Base-by-base conservation (phyloP, 148 eudicot species). In the Rheum nobile region DNA sequence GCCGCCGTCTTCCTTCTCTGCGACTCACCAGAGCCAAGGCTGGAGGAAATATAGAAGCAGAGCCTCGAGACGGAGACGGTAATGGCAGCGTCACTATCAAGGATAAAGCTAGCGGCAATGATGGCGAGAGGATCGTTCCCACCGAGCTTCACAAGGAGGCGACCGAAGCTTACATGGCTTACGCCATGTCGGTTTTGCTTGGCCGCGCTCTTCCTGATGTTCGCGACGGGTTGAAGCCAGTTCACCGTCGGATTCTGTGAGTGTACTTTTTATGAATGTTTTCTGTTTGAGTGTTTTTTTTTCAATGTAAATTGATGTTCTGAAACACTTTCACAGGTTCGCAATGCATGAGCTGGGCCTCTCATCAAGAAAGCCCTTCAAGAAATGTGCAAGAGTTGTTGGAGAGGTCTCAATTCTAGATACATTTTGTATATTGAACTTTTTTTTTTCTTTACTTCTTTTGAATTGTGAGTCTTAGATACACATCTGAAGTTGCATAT, bases 311-410 rank as follows among this genome's bases (percentile, higher is more conserved):
- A 50, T 50, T 50, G 26, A 21, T 50, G 22, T n/a, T 50, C 24
- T 21, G 57, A 21, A 50, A 12, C 5, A 0, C n/a, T 55, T 54
- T 67, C 38, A 69, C 90, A 95, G 98, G 80, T 95, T 81, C 77
- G 98, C 98, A 46, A 91, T 95, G 97, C 95, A 95, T 80, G 98
- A 95, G 72, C 84, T 95, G 77, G 98, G 98, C 57, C 89, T 95
- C 73, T 87, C 96, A 42, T 95, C 98, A n/a, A 88, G 84, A 75
- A 95, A 87, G 75, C 98, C 98, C 43, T 78, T 86, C 83, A 95
- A 88, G 85, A 95, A 95, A 77, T 95, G 98, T 91, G 98, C 98
- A 46, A 86, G 98, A 82, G 97, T 95, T 71, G 98, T 95, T 79
- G 98, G 98, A 65, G 98, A 95, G 98, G 98, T 95, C 72, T 80